Evolutionary conservation across 352 stramenopile genomes (phyloP).

Genomic region (Phytophthora nicotianae): DNA sequence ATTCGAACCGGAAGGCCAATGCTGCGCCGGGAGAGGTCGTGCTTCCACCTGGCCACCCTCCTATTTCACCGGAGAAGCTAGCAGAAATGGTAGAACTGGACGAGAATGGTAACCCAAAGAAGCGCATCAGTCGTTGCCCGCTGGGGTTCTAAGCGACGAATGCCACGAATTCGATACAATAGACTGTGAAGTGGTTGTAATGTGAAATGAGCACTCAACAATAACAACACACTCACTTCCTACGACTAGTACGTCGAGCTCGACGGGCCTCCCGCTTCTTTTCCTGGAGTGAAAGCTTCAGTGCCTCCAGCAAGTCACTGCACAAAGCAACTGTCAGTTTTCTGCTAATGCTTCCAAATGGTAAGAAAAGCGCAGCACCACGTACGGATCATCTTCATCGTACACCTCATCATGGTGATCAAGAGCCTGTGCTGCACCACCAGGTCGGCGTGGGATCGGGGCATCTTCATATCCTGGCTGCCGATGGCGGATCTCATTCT

Average conservation of each 20-base stretch:
- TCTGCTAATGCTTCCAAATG: background rate
- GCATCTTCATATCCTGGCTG: constrained; percentile 34
- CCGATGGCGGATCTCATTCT: constrained; percentile 84
- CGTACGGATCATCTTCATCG: constrained; percentile 60
- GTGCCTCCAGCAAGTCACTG: constrained; percentile 59
- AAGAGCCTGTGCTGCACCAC: constrained; percentile 6
- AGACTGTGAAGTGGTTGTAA: constrained; percentile 1
- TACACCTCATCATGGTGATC: constrained; percentile 29
- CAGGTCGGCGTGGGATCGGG: constrained; percentile 6
- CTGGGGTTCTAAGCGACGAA: constrained; percentile 48
- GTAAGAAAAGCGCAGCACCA: constrained; percentile 6
- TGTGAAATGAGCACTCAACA: constrained; percentile 1
- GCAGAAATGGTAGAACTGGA: constrained; percentile 47
- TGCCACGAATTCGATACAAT: background rate
- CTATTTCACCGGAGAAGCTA: constrained; percentile 40
- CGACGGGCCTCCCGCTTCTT: constrained; percentile 66
- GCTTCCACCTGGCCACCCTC: constrained; percentile 41
- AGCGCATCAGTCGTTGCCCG: constrained; percentile 64
- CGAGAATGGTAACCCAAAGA: constrained; percentile 49
- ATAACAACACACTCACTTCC: constrained; percentile 30
- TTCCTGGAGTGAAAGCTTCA: constrained; percentile 67
- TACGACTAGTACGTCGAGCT: constrained; percentile 42
- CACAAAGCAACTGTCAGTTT: constrained; percentile 13
- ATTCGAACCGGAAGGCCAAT: constrained; percentile 42
- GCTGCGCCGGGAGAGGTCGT: constrained; percentile 40